phyloP scores from a whole-genome alignment of 768 basidiomycete genomes.

The Thelephora aurantiotincta region DNA sequence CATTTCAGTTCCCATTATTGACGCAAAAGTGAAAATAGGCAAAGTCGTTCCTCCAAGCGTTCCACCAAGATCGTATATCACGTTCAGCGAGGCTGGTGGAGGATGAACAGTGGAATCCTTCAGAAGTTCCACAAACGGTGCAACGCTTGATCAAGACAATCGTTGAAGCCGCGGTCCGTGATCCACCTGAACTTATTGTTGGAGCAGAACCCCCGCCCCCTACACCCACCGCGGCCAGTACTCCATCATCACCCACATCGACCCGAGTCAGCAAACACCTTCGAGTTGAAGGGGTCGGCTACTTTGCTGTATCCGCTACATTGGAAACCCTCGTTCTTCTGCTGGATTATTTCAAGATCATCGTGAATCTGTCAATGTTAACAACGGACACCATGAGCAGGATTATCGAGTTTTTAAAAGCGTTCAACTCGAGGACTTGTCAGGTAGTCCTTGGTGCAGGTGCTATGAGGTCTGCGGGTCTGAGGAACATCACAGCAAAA shows the following conservation, averaged over 20 bases:
- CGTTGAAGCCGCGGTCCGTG: constrained; percentile 68
- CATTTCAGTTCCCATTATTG: background rate
- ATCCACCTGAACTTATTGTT: constrained; percentile 57
- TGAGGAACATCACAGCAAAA: constrained; percentile 97
- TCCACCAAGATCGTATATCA: constrained; percentile 72
- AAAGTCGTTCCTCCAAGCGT: constrained; percentile 73
- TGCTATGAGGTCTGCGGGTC: constrained; percentile 95
- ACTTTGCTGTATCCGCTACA: constrained; percentile 80
- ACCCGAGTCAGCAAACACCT: constrained; percentile 33
- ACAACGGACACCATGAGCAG: constrained; percentile 94
- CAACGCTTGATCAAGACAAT: constrained; percentile 66
- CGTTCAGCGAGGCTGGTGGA: constrained; percentile 83
- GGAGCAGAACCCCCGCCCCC: constrained; percentile 9
- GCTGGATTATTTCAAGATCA: constrained; percentile 75
- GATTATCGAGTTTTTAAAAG: constrained; percentile 90
- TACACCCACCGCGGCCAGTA: constrained; percentile 8
- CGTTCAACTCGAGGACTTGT: constrained; percentile 95
- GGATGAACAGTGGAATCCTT: constrained; percentile 87
- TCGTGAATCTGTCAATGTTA: constrained; percentile 77
- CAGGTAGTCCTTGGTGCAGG: constrained; percentile 97
- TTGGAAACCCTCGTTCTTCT: constrained; percentile 58
- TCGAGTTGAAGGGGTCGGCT: constrained; percentile 71
- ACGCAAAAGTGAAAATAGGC: constrained; percentile 44
- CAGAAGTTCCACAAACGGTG: constrained; percentile 49
- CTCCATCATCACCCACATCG: constrained; percentile 10